Evolutionary conservation across 2,329 filamentous ascomycete species (phyloP), one percentile per base, ranked within the genome.

Genomic region (Venturia oleaginea): DNA sequence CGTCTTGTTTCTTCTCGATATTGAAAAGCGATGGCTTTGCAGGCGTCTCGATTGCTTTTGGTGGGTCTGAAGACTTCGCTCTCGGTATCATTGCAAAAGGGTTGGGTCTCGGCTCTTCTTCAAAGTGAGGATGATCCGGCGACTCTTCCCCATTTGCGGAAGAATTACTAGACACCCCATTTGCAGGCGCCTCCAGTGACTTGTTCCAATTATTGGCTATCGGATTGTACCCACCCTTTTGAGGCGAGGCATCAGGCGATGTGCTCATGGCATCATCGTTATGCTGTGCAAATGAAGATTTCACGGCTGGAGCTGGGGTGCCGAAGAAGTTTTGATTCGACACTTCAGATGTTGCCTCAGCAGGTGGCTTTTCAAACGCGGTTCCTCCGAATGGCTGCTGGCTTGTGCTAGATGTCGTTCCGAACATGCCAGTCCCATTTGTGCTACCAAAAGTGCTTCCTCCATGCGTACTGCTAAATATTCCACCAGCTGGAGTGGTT

Each of bases 211-310:
- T n/a, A 5, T 40, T 37, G 24, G 42, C 8, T n/a, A 24, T 37
- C 19, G 30, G 22, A 19, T 64, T 64, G 22, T 22, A 10, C n/a
- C 40, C 40, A 43, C 11, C 48, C 38, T 61, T 62, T 10, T 62
- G 54, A 43, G 63, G 63, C 11, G 63, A 64, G 22, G 24, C 30
- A 54, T 64, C 63, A 15, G 63, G 63, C 34, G 63, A 57, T 22
- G 34, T 64, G 32, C 37, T 59, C 63, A 61, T 61, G 2, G 27
- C 46, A 57, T 64, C 63, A 34, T 57, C 63, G 27, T 59, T 43
- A 15, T 46, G 24, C 62, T 64, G 62, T 27, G 37, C 51, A 43
- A 64, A 64, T 24, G 51, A 19, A n/a, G 62, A 34, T 40, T 43
- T 59, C 13, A 46, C 24, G 30, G 37, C 62, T 37, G 32, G 37